Conservation (phyloP, 805 yeast species). For the Starmerella khaoyaiensis region DNA sequence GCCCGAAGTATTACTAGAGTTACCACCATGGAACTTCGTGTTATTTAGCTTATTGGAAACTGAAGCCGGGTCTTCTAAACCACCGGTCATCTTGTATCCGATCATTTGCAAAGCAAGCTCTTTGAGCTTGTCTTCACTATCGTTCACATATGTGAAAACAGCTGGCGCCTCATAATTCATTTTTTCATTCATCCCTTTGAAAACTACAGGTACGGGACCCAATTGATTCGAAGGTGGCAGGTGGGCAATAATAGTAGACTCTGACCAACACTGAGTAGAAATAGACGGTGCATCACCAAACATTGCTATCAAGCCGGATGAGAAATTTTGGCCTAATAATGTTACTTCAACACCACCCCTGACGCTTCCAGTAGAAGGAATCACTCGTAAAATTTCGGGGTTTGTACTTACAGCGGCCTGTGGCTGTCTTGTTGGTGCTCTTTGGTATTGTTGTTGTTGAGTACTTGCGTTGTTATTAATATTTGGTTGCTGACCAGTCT, state of each 20-base stretch:
- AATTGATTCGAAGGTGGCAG: slow-evolving; percentile 82
- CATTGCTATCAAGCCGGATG: slow-evolving; percentile 66
- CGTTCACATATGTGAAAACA: slow-evolving; percentile 84
- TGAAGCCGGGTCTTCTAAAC: slow-evolving; percentile 84
- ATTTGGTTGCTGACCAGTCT: background rate
- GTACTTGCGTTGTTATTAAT: background rate
- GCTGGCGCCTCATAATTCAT: slow-evolving; percentile 17
- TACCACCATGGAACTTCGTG: background rate
- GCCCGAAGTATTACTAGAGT: background rate
- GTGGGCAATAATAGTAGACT: slow-evolving; percentile 81
- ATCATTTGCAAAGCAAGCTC: slow-evolving; percentile 93
- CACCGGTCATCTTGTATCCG: slow-evolving; percentile 93
- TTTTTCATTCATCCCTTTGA: slow-evolving; percentile 36
- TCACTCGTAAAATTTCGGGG: slow-evolving; percentile 70
- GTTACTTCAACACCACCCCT: slow-evolving; percentile 96
- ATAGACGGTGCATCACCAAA: slow-evolving; percentile 48
- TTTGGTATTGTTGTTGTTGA: too few species aligned
- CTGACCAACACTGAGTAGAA: slow-evolving; percentile 94
- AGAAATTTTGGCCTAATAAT: slow-evolving; percentile 72
- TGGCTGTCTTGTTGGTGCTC: background rate
- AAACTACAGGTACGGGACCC: slow-evolving; percentile 86
- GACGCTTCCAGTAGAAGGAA: slow-evolving; percentile 91
- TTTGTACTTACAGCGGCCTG: background rate
- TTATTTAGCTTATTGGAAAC: slow-evolving; percentile 65
- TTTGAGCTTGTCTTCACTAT: slow-evolving; percentile 85